Evolutionary conservation across 805 yeast species (phyloP), one percentile per base, ranked within the genome.

Genomic region (Saccharomycopsis fibuligera): DNA sequence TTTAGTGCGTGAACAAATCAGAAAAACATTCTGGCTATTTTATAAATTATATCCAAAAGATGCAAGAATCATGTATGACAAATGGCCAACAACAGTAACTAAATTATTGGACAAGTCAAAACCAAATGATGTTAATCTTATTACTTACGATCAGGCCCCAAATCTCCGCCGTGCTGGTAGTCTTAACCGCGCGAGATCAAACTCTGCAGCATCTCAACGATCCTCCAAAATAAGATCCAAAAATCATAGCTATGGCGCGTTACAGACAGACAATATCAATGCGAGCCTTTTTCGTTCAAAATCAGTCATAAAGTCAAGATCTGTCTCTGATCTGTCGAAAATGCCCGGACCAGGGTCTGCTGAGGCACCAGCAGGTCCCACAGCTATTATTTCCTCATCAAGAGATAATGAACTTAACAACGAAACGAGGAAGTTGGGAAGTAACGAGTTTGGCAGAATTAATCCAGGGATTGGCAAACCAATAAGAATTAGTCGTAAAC

Each of bases 21-120:
- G 96, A 60, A 68, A 70, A 2, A 72, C 88, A 0, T 91, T 74
- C 58, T 90, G 96, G 96, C 68, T 75, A 12, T 74, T 78, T 48
- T 73, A 72, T 56, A 69, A 68, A 19, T 58, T 72, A 5, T 83
- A 78, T 65, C 84, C 86, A 0, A 58, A 63, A 0, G 65, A 68
- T 12, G 84, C 81, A 0, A 76, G 73, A 14, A 55, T 53, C 14
- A 51, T 78, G 8, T 54, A 70, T 12, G 52, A 49, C 8, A 57
- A 55, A 22, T 57, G 61, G 16, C 21, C 50, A 5, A 17, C 45
- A 8, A 14, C 45, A 16, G 70, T 73, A 0, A 70, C 71, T 42
- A 81, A 74, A 56, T 86, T 86, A 0, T 63, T 86, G 14, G 89
- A 82, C 49, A 70, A 78, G 57, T 67, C 79, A 0, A 75, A 70